Evolutionary conservation across 2,329 filamentous ascomycete genomes (phyloP).

Genomic region (Sporothrix luriei): DNA sequence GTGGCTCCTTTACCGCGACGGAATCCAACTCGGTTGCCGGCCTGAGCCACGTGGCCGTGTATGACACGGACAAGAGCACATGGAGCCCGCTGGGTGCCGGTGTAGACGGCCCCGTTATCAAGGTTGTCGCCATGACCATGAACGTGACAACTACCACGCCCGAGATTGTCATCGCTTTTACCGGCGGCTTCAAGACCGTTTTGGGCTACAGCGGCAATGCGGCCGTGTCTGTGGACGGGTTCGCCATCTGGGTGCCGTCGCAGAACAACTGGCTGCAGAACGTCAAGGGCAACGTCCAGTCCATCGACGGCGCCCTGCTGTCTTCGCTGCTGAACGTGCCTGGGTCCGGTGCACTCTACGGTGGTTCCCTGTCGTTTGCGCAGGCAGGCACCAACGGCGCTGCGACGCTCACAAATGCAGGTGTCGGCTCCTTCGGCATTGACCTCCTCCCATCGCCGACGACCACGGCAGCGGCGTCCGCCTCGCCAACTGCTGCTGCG

Average conservation of each 20-base stretch:
- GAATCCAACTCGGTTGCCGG: constrained; percentile 61
- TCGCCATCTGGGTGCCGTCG: constrained; percentile 91
- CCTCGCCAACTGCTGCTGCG: constrained; percentile 43
- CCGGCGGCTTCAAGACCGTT: constrained; percentile 75
- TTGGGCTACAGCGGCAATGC: constrained; percentile 66
- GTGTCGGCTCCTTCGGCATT: constrained; percentile 60
- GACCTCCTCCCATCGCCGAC: constrained; percentile 51
- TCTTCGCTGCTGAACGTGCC: constrained; percentile 67
- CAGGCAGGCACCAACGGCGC: constrained; percentile 73
- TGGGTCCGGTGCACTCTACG: constrained; percentile 68
- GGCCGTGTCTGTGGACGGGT: constrained; percentile 67
- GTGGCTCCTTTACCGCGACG: constrained; percentile 81
- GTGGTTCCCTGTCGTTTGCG: constrained; percentile 79
- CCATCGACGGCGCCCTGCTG: constrained; percentile 72
- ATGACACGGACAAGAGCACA: constrained; percentile 65
- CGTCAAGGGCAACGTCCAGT: constrained; percentile 64
- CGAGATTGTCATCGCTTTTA: constrained; percentile 77
- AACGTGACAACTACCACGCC: constrained; percentile 71
- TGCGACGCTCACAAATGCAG: constrained; percentile 62
- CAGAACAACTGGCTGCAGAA: constrained; percentile 85
- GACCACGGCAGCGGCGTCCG: constrained; percentile 43
- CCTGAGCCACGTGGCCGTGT: constrained; percentile 75
- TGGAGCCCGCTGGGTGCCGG: constrained; percentile 85
- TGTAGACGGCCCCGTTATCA: constrained; percentile 75
- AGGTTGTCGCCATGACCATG: constrained; percentile 74